Percentiles rank a stretch among this genome's conserved stretches.
These are phyloP conservation scores for Venturia nashicola DNA, from an alignment of 2,329 filamentous ascomycete species.

Conservation along the genomic window DNA sequence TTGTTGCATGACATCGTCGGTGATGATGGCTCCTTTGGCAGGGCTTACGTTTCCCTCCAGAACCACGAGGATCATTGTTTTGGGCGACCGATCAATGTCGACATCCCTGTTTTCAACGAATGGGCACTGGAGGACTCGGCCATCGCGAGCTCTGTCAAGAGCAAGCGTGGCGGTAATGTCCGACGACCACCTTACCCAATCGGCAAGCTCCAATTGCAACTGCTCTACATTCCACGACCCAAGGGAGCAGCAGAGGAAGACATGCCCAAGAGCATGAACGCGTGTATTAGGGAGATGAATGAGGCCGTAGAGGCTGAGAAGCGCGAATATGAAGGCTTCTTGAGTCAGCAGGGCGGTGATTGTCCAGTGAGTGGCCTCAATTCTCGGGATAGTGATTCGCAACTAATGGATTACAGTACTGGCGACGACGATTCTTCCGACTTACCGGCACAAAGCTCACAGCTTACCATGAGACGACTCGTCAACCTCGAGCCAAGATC, in stretches of 20 bases:
- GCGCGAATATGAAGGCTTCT: conserved; percentile 71
- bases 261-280: conserved; percentile 99
- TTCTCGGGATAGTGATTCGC: neutral
- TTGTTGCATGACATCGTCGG: conserved; percentile 73
- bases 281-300: conserved; percentile 84
- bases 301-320: conserved; percentile 72
- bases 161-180: conserved; percentile 71
- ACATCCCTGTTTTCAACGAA: conserved; percentile 95
- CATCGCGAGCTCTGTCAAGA: conserved; percentile 79
- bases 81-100: conserved; percentile 74
- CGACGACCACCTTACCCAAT: conserved; percentile 87
- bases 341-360: conserved; percentile 95
- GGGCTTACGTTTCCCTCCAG: conserved; percentile 85
- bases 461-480: conserved; percentile 89
- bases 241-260: conserved; percentile 80
- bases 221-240: conserved; percentile 88
- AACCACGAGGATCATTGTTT: conserved; percentile 84
- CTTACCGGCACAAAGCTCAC: conserved; percentile 83
- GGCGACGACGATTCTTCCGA: conserved; percentile 96
- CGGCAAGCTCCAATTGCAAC: conserved; percentile 84
- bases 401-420: conserved; percentile 51
- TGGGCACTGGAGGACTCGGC: conserved; percentile 74
- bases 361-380: conserved; percentile 63
- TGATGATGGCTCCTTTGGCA: conserved; percentile 88
- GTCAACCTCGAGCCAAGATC: conserved; percentile 92